Base-by-base conservation (phyloP, 2,329 filamentous ascomycete genomes). In the Sporothrix protearum region DNA sequence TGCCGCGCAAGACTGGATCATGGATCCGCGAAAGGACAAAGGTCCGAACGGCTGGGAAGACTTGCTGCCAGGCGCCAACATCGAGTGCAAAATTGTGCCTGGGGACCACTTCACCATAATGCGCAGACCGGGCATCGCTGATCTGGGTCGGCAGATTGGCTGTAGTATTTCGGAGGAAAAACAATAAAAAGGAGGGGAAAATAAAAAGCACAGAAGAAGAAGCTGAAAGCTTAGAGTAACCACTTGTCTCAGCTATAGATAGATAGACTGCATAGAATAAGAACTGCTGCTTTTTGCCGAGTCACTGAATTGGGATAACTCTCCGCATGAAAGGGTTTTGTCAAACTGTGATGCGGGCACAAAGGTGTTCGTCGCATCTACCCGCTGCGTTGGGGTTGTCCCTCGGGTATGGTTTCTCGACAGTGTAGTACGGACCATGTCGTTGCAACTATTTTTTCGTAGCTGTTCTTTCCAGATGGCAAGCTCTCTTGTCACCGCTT, bases 51-150 rank as follows among this genome's bases (percentile, higher is more conserved):
- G 66, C 33, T 68, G 66, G 66, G 49, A 68, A 6, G 25, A 25
- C 3, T 39, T 68, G n/a, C 36, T 68, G 33, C 66, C 66, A 19
- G 66, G 66, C 4, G 36, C 66, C 9, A 14, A 30, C 33, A 68
- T 68, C 47, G 51, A n/a, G 4, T 68, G 66, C 49, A 55, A 30
- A 19, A 36, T 68, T n/a, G 49, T 68, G n/a, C 66, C 66, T 36
- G 66, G 66, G 7, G 49, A 68, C 33, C 66, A 68, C 33, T 68
- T 68, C 49, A 68, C 66, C 66, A 68, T 68, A 12, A 68, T 68
- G 66, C 33, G 51, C n/a, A 39, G 49, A 10, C 66, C 66, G 4
- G 66, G 66, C 22, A 39, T 57, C n/a, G 28, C 12, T 45, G n/a
- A 57, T 25, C 49, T 68, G 49, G 66, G 66, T 19, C 49, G 36